Percentiles rank a stretch among this genome's conserved stretches.
Evolutionary conservation across 306 rosid species (phyloP).

Genomic region (Pueraria montana): DNA sequence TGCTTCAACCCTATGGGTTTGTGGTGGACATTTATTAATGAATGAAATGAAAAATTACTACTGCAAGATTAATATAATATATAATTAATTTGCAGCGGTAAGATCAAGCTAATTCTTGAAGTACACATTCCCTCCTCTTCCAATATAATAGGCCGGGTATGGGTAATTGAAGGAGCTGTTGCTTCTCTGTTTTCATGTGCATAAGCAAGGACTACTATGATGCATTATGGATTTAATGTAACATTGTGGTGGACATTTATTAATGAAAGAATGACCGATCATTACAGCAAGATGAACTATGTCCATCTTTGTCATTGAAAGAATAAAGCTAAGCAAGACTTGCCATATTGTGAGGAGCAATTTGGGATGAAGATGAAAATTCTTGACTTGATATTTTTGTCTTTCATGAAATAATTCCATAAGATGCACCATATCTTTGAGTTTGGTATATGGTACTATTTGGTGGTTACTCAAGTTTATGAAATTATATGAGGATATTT

Average conservation of each 20-base stretch:
- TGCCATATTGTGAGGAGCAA: too few relatives aligned
- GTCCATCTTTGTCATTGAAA: background rate
- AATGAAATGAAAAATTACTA: background rate
- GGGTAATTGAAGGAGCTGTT: too few relatives aligned
- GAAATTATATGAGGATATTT: background rate
- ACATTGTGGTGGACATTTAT: too few relatives aligned
- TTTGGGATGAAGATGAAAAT: background rate
- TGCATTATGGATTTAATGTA: too few relatives aligned
- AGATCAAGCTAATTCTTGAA: conserved; percentile 2
- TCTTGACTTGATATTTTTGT: background rate
- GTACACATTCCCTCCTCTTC: background rate
- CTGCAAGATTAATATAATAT: background rate
- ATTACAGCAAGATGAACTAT: background rate
- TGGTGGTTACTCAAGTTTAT: background rate
- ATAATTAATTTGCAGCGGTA: background rate
- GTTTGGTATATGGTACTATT: background rate
- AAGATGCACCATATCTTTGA: background rate
- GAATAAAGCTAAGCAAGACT: background rate
- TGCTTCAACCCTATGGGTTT: too few relatives aligned
- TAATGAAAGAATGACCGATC: too few relatives aligned
- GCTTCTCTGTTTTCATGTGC: too few relatives aligned
- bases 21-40: conserved; percentile 6
- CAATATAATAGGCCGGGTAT: background rate
- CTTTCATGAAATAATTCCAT: background rate
- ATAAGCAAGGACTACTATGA: too few relatives aligned